A percentile compares a stretch with the other conserved stretches of the same genome.
These are phyloP conservation scores for Cordyceps sp. DNA, from an alignment of 2,329 filamentous ascomycete species.

Conservation along the genomic window DNA sequence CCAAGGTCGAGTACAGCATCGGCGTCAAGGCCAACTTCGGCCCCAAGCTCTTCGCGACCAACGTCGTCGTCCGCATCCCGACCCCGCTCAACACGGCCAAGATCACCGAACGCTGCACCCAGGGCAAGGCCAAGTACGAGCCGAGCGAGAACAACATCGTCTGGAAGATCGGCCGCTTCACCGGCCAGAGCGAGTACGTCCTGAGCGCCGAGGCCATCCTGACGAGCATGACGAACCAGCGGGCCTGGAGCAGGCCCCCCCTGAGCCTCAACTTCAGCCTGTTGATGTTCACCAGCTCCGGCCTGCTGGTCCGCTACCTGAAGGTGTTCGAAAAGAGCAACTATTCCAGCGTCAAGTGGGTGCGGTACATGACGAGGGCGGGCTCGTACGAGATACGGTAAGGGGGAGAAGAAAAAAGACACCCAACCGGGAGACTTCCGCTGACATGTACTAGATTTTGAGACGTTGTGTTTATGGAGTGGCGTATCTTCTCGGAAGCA, in stretches of 20 bases:
- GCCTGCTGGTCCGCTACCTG: conserved; percentile 78
- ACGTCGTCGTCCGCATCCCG: conserved; percentile 84
- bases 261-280: conserved; percentile 83
- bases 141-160: conserved; percentile 96
- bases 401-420: no score
- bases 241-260: conserved; percentile 88
- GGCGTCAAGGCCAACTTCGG: conserved; percentile 95
- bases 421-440: no score
- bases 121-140: conserved; percentile 97
- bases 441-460: no score
- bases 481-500: no score
- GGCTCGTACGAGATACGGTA: conserved; percentile 97
- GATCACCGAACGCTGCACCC: conserved; percentile 81
- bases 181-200: conserved; percentile 92
- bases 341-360: conserved; percentile 98
- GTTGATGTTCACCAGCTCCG: conserved; percentile 96
- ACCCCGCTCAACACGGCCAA: conserved; percentile 92
- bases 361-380: conserved; percentile 94
- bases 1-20: conserved; percentile 97
- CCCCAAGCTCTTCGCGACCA: conserved; percentile 89
- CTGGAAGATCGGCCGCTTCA: conserved; percentile 98
- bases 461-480: no score
- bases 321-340: conserved; percentile 99
- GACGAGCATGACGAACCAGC: conserved; percentile 95
- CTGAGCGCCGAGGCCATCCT: conserved; percentile 84